phyloP scores from a whole-genome alignment of 176 grass and related monocot species.

The Saccharum officinarum region DNA sequence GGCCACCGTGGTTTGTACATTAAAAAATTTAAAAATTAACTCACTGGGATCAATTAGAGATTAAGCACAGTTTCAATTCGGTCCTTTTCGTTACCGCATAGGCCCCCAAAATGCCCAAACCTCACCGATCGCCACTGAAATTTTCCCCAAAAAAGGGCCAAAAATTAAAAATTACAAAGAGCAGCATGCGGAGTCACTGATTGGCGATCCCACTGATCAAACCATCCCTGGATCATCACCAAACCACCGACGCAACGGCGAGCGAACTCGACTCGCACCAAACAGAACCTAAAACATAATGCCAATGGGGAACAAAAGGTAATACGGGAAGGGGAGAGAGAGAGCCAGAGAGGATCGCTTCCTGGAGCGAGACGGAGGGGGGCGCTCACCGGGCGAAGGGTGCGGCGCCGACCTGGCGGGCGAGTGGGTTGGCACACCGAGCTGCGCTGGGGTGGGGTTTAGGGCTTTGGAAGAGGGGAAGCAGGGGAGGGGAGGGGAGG shows the following conservation, averaged over 20 bases:
- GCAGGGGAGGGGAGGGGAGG: background rate
- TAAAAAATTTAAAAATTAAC: background rate
- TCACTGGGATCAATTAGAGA: background rate
- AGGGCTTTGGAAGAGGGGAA: slow-evolving; percentile 35
- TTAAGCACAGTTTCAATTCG: background rate
- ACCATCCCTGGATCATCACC: background rate
- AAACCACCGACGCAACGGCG: background rate
- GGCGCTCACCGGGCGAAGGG: slow-evolving; percentile 19
- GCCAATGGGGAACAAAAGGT: background rate
- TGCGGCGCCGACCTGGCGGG: slow-evolving; percentile 6
- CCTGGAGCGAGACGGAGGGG: background rate
- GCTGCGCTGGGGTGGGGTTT: slow-evolving; percentile 21
- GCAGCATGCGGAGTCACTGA: background rate
- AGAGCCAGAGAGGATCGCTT: background rate
- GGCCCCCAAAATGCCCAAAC: background rate
- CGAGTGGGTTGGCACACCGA: background rate
- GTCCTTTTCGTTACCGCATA: background rate
- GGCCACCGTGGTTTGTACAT: background rate
- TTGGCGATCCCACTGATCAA: background rate
- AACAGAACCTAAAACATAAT: background rate
- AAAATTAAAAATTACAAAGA: background rate
- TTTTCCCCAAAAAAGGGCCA: background rate
- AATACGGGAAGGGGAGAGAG: background rate
- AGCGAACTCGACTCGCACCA: background rate
- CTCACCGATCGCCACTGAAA: background rate